Evolutionary conservation across 1,284 basidiomycete species (phyloP).

Genomic region (Trichosporon ovoides): DNA sequence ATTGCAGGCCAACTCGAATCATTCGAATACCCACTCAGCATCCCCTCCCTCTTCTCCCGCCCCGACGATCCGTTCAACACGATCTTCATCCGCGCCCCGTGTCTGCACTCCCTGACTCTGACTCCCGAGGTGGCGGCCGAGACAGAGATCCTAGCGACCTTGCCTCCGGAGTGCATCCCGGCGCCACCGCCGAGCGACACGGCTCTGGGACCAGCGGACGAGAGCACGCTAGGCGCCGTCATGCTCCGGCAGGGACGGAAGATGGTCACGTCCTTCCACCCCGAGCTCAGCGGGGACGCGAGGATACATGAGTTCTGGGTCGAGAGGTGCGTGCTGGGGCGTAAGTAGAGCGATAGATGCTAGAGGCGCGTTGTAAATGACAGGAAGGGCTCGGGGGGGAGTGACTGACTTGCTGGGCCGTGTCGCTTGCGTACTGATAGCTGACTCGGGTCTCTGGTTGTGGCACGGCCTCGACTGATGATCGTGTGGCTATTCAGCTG

Average conservation of each 20-base stretch:
- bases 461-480: too few relatives aligned
- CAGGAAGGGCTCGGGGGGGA: not conserved
- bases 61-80: slow-evolving; percentile 67
- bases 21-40: slow-evolving; percentile 72
- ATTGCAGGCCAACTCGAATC: slow-evolving; percentile 64
- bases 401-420: too few relatives aligned
- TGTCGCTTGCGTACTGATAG: too few relatives aligned
- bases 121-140: not conserved
- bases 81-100: slow-evolving; percentile 90
- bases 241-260: slow-evolving; percentile 79
- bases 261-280: slow-evolving; percentile 88
- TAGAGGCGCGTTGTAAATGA: too few relatives aligned
- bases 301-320: slow-evolving; percentile 69
- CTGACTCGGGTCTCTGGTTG: too few relatives aligned
- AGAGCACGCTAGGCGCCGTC: slow-evolving; percentile 63
- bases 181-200: slow-evolving; percentile 37
- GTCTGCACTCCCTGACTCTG: slow-evolving; percentile 27
- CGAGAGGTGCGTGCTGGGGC: slow-evolving; percentile 39
- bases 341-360: slow-evolving; percentile 7
- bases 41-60: slow-evolving; percentile 59
- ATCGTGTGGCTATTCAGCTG: too few relatives aligned
- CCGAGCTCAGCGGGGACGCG: slow-evolving; percentile 80
- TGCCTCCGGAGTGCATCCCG: slow-evolving; percentile 61
- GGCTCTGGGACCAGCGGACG: slow-evolving; percentile 35
- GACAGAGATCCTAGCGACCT: slow-evolving; percentile 56